Conservation (phyloP, 2,329 filamentous ascomycete genomes). For the Aspergillus brasiliensis region DNA sequence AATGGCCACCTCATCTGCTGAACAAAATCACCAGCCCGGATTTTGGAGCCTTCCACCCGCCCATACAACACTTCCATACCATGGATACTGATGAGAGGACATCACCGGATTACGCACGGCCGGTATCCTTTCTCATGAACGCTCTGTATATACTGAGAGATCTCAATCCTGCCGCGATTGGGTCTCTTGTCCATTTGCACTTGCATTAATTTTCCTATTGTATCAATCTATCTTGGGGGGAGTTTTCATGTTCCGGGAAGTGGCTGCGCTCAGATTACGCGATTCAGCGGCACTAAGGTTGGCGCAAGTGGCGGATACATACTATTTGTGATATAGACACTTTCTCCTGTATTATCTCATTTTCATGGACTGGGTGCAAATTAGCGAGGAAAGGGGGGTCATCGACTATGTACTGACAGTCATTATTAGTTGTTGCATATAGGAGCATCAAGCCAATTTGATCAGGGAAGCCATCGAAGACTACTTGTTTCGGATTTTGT, state of each 20-base stretch:
- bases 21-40: constrained; percentile 8
- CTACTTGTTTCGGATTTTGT: neutral
- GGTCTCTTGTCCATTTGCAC: neutral
- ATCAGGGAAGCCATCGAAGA: too few species aligned
- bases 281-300: neutral
- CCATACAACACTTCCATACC: constrained; percentile 17
- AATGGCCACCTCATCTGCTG: constrained; percentile 10
- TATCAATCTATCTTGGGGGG: neutral
- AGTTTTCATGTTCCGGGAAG: neutral
- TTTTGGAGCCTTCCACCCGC: constrained; percentile 17
- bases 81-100: constrained; percentile 11
- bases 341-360: neutral
- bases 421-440: too few species aligned
- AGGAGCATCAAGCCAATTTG: too few species aligned
- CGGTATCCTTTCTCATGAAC: neutral
- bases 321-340: neutral
- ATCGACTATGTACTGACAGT: too few species aligned
- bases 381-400: too few species aligned
- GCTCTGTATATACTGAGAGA: neutral
- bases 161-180: neutral
- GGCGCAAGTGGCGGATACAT: neutral
- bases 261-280: neutral
- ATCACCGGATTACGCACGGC: neutral
- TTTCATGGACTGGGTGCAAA: neutral
- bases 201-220: neutral